Conservation (phyloP, 2,329 filamentous ascomycete species). For the Coniochaeta hoffmannii region DNA sequence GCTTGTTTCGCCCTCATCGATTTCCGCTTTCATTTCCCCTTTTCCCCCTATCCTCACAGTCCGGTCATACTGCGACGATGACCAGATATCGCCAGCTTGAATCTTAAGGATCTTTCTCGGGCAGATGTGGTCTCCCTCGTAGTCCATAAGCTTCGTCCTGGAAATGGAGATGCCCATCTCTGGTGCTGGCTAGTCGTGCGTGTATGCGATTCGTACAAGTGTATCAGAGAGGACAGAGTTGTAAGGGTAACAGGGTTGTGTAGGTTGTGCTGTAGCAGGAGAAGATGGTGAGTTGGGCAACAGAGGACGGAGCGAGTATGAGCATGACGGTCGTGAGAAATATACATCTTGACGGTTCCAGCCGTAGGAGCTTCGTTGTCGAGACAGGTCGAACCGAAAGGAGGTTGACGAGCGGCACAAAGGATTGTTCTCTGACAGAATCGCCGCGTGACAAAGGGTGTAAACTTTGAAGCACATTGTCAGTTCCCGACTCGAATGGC, state of each 20-base stretch:
- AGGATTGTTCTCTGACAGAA: neutral
- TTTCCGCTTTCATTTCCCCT: no score
- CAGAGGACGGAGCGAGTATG: neutral
- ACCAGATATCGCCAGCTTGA: no score
- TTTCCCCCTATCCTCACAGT: no score
- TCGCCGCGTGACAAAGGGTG: neutral
- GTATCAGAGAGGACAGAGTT: no score
- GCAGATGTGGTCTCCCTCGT: no score
- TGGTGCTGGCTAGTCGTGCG: neutral
- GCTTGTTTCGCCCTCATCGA: no score
- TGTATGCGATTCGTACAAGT: no score
- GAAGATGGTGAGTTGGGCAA: neutral
- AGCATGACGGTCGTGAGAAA: neutral
- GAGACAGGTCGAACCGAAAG: neutral
- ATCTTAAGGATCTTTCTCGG: no score
- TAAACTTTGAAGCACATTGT: neutral
- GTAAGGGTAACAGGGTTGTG: no score
- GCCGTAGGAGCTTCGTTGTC: neutral
- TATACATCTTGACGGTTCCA: neutral
- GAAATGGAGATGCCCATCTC: no score
- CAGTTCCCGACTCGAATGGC: neutral
- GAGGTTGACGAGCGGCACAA: neutral
- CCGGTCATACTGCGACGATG: no score
- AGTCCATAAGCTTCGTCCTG: no score
- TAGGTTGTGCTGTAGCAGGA: neutral